phyloP scores from a whole-genome alignment of 1,284 basidiomycete species.

The Cutaneotrichosporon dermatis region DNA sequence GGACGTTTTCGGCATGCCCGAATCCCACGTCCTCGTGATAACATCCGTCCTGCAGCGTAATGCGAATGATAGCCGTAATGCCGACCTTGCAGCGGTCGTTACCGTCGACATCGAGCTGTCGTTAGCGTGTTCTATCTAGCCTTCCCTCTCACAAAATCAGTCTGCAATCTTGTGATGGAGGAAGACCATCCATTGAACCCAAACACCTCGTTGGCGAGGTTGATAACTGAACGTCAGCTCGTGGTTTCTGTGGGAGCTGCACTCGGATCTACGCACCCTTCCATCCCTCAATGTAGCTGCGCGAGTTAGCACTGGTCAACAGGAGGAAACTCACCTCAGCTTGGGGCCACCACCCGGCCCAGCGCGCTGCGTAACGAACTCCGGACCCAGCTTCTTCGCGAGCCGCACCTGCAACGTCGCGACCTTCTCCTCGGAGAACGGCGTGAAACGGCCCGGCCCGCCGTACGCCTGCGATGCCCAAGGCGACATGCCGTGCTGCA shows the following conservation, averaged over 20 bases:
- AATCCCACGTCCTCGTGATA: conserved; percentile 93
- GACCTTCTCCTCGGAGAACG: conserved; percentile 58
- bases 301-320: not conserved
- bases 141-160: conserved; percentile 54
- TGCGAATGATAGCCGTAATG: conserved; percentile 76
- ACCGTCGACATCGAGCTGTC: conserved; percentile 59
- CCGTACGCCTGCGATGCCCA: conserved; percentile 2
- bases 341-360: conserved; percentile 79
- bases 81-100: conserved; percentile 68
- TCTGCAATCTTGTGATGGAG: conserved; percentile 69
- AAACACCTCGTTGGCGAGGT: conserved; percentile 95
- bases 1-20: conserved; percentile 77
- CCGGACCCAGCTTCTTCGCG: conserved; percentile 83
- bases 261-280: conserved; percentile 52
- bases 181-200: conserved; percentile 98
- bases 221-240: conserved; percentile 59
- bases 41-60: conserved; percentile 81
- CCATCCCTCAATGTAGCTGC: conserved; percentile 93
- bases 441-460: conserved; percentile 22
- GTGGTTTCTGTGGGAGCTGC: too few species aligned
- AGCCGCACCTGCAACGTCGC: conserved; percentile 75
- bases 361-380: conserved; percentile 82
- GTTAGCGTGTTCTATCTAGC: conserved; percentile 7
- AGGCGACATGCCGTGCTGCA: conserved; percentile 11
- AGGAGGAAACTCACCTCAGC: conserved; percentile 51